Evolutionary conservation across 73 alveolate species (phyloP).

Genomic region (Symbiodinium natans): DNA sequence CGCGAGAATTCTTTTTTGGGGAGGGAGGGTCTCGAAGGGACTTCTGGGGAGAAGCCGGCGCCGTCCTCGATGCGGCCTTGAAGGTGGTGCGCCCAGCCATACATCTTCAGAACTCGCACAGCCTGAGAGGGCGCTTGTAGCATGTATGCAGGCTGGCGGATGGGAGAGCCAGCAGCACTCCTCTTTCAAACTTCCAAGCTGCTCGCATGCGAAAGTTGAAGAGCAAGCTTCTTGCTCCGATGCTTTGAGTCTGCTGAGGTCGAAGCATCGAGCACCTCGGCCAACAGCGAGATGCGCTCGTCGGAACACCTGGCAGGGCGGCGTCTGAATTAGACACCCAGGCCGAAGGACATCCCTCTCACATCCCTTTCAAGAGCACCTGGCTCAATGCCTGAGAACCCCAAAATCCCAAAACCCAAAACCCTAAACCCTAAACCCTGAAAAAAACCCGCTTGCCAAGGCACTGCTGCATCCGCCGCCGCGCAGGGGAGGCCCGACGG

Average conservation of each 20-base stretch:
- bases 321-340: not conserved
- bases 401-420: not conserved
- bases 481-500: conserved; percentile 61
- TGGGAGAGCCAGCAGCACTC: too few relatives aligned
- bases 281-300: conserved; percentile 73
- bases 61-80: conserved; percentile 81
- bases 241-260: not conserved
- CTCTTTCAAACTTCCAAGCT: too few relatives aligned
- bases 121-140: not conserved
- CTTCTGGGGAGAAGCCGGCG: not conserved
- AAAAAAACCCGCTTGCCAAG: not conserved
- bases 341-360: not conserved
- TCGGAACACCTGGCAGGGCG: conserved; percentile 31
- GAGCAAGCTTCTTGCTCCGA: too few relatives aligned
- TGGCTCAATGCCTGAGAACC: not conserved
- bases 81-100: conserved; percentile 73
- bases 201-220: too few relatives aligned
- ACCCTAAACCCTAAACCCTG: not conserved
- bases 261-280: conserved; percentile 66
- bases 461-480: conserved; percentile 77
- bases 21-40: too few relatives aligned
- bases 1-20: too few relatives aligned
- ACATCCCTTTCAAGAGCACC: not conserved
- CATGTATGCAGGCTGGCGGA: too few relatives aligned
- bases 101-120: conserved; percentile 69